These are phyloP conservation scores for Tinospora cordifolia DNA, from an alignment of 164 flowering plant species.

Conservation along the genomic window DNA sequence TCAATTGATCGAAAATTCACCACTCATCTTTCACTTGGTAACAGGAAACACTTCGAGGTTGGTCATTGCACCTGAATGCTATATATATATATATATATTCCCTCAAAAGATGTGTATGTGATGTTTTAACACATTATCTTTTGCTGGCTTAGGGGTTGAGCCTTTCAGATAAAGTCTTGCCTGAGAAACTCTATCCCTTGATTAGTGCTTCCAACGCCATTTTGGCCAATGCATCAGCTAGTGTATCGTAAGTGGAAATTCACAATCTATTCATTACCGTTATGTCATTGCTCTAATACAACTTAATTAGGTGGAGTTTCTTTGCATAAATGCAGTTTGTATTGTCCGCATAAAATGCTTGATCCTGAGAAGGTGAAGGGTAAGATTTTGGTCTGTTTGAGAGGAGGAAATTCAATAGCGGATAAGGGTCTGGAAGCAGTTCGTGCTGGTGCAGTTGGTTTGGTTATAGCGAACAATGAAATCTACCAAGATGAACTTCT, in stretches of 20 bases:
- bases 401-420: slow-evolving; percentile 45
- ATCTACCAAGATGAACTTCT: slow-evolving; percentile 15
- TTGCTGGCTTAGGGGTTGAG: slow-evolving; percentile 39
- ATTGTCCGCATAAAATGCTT: slow-evolving; percentile 43
- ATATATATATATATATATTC: too few species aligned
- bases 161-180: slow-evolving; percentile 31
- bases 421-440: slow-evolving; percentile 44
- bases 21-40: slow-evolving; percentile 35
- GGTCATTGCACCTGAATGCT: not conserved
- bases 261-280: not conserved
- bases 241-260: slow-evolving; percentile 35
- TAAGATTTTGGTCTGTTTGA: slow-evolving; percentile 49
- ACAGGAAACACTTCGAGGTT: slow-evolving; percentile 26
- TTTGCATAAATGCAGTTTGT: slow-evolving; percentile 26
- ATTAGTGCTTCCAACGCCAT: slow-evolving; percentile 27
- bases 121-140: too few species aligned
- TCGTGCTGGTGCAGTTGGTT: slow-evolving; percentile 50
- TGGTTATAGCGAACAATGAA: slow-evolving; percentile 42
- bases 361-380: slow-evolving; percentile 46
- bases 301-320: too few species aligned
- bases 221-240: slow-evolving; percentile 25
- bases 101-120: too few species aligned
- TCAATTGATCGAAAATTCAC: slow-evolving; percentile 49
- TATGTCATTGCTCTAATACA: not conserved
- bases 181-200: slow-evolving; percentile 35